Evolutionary conservation across 169 alveolate genomes (phyloP), one percentile per base, ranked within the genome.

Genomic region (Babesia sp.): DNA sequence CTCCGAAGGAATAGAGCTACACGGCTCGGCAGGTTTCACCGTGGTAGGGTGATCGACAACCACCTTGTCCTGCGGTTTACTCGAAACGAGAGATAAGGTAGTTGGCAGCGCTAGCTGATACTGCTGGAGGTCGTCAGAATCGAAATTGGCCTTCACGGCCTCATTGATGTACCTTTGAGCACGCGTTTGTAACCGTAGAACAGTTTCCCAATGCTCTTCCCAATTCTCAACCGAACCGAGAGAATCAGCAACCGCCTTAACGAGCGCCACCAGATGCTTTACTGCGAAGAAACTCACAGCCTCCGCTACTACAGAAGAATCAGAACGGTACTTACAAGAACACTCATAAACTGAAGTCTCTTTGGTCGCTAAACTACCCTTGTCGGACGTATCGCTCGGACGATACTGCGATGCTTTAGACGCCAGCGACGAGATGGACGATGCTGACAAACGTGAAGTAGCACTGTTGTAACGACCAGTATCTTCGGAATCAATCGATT

Each of bases 211-310:
- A 4, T 64, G 50, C 44, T 34, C 50, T 1, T 28, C 44, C 7
- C 31, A 34, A 24, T 46, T 55, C 12, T 69, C 73, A 11, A 20
- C 55, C 1, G 70, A 9, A 16, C 61, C 24, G 29, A 48, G 46
- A 48, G 64, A 78, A 28, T 56, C 67, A 4, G 66, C 60, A 0
- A 78, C 55, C 50, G 45, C 58, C 22, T 53, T 66, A 4, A 78
- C 50, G 34, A 68, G 68, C 0, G 57, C 44, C 26, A 78, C 54
- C 24, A 72, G 8, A 24, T 78, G 71, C 45, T 78, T 78, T 39
- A 78, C 61, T 9, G 86, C 86, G 36, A 78, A 78, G 74, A 78
- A 78, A 24, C 70, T 50, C 33, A 56, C 58, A 16, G 86, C 68
- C 33, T 78, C 86, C 6, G 50, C 39, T 4, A 75, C 54, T 37